Evolutionary conservation across 2,329 filamentous ascomycete genomes (phyloP).

Genomic region (Tympanopsis confertula): DNA sequence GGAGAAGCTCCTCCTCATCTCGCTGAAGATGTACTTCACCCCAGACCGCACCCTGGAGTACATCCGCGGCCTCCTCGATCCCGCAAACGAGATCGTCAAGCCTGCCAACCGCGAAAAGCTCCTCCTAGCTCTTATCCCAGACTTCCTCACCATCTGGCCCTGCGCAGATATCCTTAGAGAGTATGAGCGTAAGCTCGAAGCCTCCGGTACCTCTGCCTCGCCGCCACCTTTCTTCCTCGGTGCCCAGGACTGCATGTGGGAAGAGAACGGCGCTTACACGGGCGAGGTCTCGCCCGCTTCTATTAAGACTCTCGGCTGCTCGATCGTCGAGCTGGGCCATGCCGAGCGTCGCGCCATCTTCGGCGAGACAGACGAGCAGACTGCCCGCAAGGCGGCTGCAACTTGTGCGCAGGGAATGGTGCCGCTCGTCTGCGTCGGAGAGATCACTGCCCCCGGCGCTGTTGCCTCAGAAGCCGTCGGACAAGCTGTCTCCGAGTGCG

Average conservation of each 20-base stretch:
- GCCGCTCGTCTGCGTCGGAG: conserved; percentile 72
- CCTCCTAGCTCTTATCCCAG: conserved; percentile 68
- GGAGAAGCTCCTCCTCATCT: conserved; percentile 49
- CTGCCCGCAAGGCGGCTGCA: conserved; percentile 59
- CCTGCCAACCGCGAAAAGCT: conserved; percentile 33
- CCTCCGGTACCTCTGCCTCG: conserved; percentile 13
- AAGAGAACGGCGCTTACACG: conserved; percentile 63
- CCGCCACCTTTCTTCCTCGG: conserved; percentile 47
- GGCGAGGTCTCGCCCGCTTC: conserved; percentile 64
- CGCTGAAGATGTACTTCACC: conserved; percentile 73
- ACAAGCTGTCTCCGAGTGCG: conserved; percentile 49
- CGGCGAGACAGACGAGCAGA: conserved; percentile 59
- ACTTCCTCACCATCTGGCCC: conserved; percentile 57
- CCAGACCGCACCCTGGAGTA: conserved; percentile 48
- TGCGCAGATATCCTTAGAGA: conserved; percentile 30
- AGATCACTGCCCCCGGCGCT: conserved; percentile 39
- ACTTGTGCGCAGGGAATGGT: conserved; percentile 58
- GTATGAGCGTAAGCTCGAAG: neutral
- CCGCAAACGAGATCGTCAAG: conserved; percentile 25
- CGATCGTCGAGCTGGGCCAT: conserved; percentile 69
- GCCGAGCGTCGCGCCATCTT: conserved; percentile 66
- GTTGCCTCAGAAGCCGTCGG: conserved; percentile 18
- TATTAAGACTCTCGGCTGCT: conserved; percentile 55
- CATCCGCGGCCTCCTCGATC: conserved; percentile 33
- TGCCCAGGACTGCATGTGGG: conserved; percentile 65